Evolutionary conservation across 129 eudicot genomes (phyloP).

Genomic region (Lonicera japonica): DNA sequence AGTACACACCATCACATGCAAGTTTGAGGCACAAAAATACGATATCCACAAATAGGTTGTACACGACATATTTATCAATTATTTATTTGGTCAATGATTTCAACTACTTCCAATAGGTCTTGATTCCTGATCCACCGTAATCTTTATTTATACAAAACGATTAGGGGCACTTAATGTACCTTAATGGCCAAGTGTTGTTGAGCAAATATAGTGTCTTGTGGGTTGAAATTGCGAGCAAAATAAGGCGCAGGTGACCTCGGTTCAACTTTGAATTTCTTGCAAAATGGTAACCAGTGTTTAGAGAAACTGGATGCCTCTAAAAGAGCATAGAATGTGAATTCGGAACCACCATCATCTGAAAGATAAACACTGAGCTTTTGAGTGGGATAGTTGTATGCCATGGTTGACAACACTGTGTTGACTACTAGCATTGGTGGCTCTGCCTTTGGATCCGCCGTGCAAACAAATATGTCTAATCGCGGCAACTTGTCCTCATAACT

Average conservation of each 20-base stretch:
- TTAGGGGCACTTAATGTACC: conserved; percentile 13
- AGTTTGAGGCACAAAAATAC: no score
- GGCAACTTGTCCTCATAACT: conserved; percentile 41
- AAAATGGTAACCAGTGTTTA: conserved; percentile 42
- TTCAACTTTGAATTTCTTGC: conserved; percentile 35
- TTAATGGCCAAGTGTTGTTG: conserved; percentile 22
- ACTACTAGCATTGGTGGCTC: conserved; percentile 49
- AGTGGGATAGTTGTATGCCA: conserved; percentile 44
- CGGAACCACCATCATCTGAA: conserved; percentile 51
- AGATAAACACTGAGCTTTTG: conserved; percentile 36
- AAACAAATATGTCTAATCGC: conserved; percentile 37
- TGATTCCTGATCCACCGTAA: no score
- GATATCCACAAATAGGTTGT: no score
- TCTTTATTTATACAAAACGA: no score
- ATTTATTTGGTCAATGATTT: no score
- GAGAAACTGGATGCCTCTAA: conserved; percentile 42
- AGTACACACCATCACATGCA: no score
- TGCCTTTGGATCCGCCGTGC: conserved; percentile 40
- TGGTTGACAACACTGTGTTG: conserved; percentile 37
- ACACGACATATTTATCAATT: no score
- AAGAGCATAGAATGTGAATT: conserved; percentile 42
- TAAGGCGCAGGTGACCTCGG: conserved; percentile 40
- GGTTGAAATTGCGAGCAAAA: conserved; percentile 13
- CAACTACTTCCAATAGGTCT: neutral
- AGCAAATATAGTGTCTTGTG: neutral